Evolutionary conservation across 1,284 basidiomycete species (phyloP).

Genomic region (Cronartium ribicola): DNA sequence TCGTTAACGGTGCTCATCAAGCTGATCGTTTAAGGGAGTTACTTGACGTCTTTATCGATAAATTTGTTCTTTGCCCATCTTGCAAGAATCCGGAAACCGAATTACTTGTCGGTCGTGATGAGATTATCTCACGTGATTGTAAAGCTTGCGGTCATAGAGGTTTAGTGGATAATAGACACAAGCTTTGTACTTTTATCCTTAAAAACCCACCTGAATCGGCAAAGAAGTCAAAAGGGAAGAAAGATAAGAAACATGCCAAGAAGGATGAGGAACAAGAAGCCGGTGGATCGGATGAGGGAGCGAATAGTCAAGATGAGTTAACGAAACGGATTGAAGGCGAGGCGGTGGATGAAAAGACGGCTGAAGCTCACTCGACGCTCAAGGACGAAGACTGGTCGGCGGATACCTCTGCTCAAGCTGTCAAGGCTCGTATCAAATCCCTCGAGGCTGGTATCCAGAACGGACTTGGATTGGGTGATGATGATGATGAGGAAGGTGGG

Average conservation of each 20-base stretch:
- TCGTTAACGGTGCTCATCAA: conserved; percentile 96
- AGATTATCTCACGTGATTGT: conserved; percentile 90
- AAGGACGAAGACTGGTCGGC: conserved; percentile 70
- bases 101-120: conserved; percentile 72
- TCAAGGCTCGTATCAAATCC: conserved; percentile 75
- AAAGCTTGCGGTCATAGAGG: conserved; percentile 95
- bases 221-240: conserved; percentile 53
- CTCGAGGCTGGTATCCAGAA: conserved; percentile 64
- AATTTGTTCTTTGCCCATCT: conserved; percentile 92
- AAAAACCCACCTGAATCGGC: conserved; percentile 86
- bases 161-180: conserved; percentile 92
- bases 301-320: conserved; percentile 54
- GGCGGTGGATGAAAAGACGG: conserved; percentile 53
- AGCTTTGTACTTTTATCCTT: conserved; percentile 90
- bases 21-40: conserved; percentile 88
- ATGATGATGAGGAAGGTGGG: conserved; percentile 70
- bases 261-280: conserved; percentile 46
- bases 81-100: conserved; percentile 99
- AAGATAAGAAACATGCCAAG: conserved; percentile 57
- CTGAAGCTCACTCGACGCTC: conserved; percentile 54
- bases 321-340: conserved; percentile 58
- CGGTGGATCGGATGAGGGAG: conserved; percentile 45
- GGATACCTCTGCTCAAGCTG: conserved; percentile 85
- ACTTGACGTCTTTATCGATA: conserved; percentile 93
- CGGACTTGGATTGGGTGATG: conserved; percentile 56